These are phyloP conservation scores for Dactylonectria macrodidyma DNA, from an alignment of 2,329 filamentous ascomycete genomes.

Conservation along the genomic window DNA sequence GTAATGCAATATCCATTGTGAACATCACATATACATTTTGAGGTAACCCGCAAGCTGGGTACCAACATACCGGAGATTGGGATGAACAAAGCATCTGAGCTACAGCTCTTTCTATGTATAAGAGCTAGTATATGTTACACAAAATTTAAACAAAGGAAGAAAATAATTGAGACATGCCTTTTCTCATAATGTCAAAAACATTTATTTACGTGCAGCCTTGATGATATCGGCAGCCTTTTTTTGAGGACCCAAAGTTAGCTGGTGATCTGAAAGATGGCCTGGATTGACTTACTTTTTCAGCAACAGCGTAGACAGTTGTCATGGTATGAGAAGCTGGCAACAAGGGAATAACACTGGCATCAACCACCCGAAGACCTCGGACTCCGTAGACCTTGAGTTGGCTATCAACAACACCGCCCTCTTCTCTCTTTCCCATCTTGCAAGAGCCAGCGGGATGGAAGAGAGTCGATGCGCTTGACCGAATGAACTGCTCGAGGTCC, in stretches of 20 bases:
- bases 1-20: no score
- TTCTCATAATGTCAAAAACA: not conserved
- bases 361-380: slow-evolving; percentile 53
- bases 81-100: no score
- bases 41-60: no score
- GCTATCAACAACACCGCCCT: slow-evolving; percentile 55
- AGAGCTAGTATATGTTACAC: no score
- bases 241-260: not conserved
- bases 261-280: accelerated
- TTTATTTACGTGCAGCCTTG: slow-evolving; percentile 21
- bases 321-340: slow-evolving; percentile 45
- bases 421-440: slow-evolving; percentile 57
- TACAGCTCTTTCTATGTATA: no score
- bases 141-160: no score
- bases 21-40: no score
- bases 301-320: slow-evolving; percentile 48
- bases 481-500: slow-evolving; percentile 36
- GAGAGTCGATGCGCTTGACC: slow-evolving; percentile 29
- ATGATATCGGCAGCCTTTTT: slow-evolving; percentile 38
- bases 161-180: no score
- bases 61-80: no score
- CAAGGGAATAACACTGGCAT: slow-evolving; percentile 49
- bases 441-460: slow-evolving; percentile 41
- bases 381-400: slow-evolving; percentile 45
- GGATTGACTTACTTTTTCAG: slow-evolving; percentile 42